Evolutionary conservation across 768 basidiomycete species (phyloP), one percentile per base, ranked within the genome.

Genomic region (Hysterangium stoloniferum): DNA sequence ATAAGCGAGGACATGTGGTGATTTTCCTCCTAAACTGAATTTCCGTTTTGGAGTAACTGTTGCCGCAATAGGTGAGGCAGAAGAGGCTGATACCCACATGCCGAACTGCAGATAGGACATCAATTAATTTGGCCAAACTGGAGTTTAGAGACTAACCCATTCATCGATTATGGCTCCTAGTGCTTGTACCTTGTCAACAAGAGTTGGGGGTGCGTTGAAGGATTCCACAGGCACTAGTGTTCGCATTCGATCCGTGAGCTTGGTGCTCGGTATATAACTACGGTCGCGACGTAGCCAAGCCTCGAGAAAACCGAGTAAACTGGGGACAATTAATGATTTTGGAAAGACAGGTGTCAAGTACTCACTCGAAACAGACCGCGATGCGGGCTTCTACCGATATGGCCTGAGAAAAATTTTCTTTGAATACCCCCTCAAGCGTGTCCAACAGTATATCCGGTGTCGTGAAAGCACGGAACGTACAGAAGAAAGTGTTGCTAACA

Each of bases 201-300:
- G 43, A 45, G 43, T 45, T 27, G 43, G 43, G 31, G 43, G 11
- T 12, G 43, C 43, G 19, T n/a, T 25, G 12, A 31, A 31, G 13
- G 25, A 27, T 12, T 24, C 28, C 25, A 45, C 12, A 8, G 43
- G 19, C n/a, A 45, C 43, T 28, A 45, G 28, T 13, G 9, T 45
- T 31, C 31, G 25, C 43, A 45, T 27, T 13, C 28, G 17, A 5
- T 45, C 43, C 19, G 28, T 27, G 19, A 45, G 17, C 8, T 5
- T 24, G 12, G 6, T 22, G 43, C 20, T 45, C n/a, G 43, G 43
- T 22, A 45, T 24, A 13, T 45, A 45, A 27, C 43, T 45, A 25
- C 43, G 28, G 17, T 45, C 43, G 31, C 28, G 43, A 17, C 43
- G 43, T 28, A 45, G 19, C 43, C 43, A 45, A 12, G 43, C 28